Evolutionary conservation across 2,329 filamentous ascomycete species (phyloP).

Genomic region (Arthrinium puccinioides): DNA sequence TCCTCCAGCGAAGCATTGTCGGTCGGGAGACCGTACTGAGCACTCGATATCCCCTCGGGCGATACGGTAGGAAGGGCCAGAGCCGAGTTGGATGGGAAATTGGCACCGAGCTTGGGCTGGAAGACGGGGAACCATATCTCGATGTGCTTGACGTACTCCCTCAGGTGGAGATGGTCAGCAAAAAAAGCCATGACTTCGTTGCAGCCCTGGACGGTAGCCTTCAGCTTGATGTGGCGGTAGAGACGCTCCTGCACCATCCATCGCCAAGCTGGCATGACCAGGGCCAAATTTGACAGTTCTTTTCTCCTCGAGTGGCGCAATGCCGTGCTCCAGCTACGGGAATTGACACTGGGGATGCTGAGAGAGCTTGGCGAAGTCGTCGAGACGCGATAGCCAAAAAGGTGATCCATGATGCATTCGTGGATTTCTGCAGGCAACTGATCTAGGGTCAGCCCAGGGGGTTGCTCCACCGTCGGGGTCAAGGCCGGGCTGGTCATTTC

Average conservation of each 20-base stretch:
- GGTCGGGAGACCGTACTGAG: slow-evolving; percentile 50
- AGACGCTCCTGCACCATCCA: slow-evolving; percentile 62
- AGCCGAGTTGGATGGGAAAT: slow-evolving; percentile 32
- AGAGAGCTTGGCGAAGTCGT: slow-evolving; percentile 49
- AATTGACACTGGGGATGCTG: slow-evolving; percentile 40
- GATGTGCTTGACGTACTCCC: slow-evolving; percentile 60
- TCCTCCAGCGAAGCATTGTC: slow-evolving; percentile 66
- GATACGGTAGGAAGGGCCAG: slow-evolving; percentile 45
- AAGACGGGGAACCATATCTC: slow-evolving; percentile 76
- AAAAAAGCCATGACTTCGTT: slow-evolving; percentile 56
- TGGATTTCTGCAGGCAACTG: slow-evolving; percentile 64
- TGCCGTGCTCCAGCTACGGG: slow-evolving; percentile 56
- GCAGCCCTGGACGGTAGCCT: slow-evolving; percentile 59
- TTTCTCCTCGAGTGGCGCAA: slow-evolving; percentile 60
- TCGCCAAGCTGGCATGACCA: slow-evolving; percentile 58
- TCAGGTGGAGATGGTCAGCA: slow-evolving; percentile 47
- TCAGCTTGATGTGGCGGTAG: slow-evolving; percentile 70
- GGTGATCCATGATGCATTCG: slow-evolving; percentile 62
- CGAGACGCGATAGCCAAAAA: slow-evolving; percentile 63
- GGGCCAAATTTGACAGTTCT: slow-evolving; percentile 58
- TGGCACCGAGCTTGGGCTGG: slow-evolving; percentile 43
- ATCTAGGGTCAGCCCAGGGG: slow-evolving; percentile 31
- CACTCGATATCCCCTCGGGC: slow-evolving; percentile 46
- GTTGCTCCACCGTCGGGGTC: slow-evolving; percentile 16
- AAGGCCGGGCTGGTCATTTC: slow-evolving; percentile 17